Percentiles rank a stretch among this genome's conserved stretches.
phyloP scores from a whole-genome alignment of 73 alveolate species.

The Paramecium sexaurelia region DNA sequence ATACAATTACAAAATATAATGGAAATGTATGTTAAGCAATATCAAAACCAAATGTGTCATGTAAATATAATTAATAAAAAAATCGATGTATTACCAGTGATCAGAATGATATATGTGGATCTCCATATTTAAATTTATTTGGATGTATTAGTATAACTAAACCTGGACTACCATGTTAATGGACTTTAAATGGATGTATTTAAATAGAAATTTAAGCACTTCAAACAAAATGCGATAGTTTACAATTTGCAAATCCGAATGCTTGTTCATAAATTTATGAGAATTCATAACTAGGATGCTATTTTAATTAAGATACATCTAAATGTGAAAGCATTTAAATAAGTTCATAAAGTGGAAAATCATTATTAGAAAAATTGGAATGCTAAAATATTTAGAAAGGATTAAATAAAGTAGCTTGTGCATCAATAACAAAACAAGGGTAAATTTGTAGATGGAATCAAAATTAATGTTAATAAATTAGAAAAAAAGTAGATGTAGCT shows the following conservation, averaged over 20 bases:
- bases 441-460: background rate
- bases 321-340: background rate
- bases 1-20: background rate
- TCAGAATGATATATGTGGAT: background rate
- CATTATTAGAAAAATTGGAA: background rate
- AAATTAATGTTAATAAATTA: background rate
- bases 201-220: background rate
- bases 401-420: background rate
- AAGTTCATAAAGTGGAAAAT: background rate
- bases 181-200: background rate
- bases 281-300: background rate
- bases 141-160: background rate
- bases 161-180: background rate
- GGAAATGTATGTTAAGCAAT: conserved; percentile 16
- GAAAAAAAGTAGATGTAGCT: background rate
- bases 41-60: background rate
- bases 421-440: background rate
- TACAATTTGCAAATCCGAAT: background rate
- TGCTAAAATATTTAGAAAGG: background rate
- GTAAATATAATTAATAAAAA: background rate
- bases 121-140: background rate
- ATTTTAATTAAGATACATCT: background rate
- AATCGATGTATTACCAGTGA: background rate
- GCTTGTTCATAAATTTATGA: background rate
- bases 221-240: background rate